Evolutionary conservation across 306 rosid species (phyloP).

Genomic region (cucumber (Cucumis sativus)): DNA sequence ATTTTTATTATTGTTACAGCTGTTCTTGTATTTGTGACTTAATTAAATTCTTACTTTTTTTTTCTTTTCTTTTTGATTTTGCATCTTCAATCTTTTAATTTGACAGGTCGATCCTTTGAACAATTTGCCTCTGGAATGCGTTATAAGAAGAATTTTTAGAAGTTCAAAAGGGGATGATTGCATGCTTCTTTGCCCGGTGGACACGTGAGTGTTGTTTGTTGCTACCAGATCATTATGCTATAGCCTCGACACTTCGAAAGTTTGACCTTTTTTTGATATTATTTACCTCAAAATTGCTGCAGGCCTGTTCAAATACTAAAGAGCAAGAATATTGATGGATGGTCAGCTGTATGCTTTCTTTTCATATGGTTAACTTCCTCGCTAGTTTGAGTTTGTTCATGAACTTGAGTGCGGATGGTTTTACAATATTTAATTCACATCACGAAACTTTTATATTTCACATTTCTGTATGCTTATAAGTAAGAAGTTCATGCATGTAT

Average conservation of each 20-base stretch:
- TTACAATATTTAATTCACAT: neutral
- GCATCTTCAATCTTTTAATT: constrained; percentile 15
- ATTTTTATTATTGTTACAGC: neutral
- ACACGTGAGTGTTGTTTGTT: constrained; percentile 48
- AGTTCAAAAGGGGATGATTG: constrained; percentile 71
- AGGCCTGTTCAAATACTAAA: constrained; percentile 78
- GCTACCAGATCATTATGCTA: neutral
- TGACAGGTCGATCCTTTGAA: constrained; percentile 70
- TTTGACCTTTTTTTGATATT: constrained; percentile 1
- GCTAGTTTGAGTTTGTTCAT: constrained; percentile 9
- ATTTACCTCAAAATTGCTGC: constrained; percentile 16
- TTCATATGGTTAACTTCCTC: constrained; percentile 6
- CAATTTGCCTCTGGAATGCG: constrained; percentile 68
- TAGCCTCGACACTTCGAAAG: neutral
- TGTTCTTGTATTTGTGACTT: neutral
- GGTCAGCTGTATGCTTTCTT: constrained; percentile 71
- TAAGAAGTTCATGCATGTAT: neutral
- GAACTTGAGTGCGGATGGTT: neutral
- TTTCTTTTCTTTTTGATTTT: neutral
- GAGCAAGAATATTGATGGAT: constrained; percentile 68
- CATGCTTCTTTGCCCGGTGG: constrained; percentile 80
- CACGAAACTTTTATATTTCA: neutral
- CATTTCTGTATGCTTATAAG: neutral
- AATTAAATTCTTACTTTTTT: neutral
- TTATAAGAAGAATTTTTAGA: constrained; percentile 71